Base-by-base conservation (phyloP, 1,139 yeast species). In the Suhomyces yuchorum region DNA sequence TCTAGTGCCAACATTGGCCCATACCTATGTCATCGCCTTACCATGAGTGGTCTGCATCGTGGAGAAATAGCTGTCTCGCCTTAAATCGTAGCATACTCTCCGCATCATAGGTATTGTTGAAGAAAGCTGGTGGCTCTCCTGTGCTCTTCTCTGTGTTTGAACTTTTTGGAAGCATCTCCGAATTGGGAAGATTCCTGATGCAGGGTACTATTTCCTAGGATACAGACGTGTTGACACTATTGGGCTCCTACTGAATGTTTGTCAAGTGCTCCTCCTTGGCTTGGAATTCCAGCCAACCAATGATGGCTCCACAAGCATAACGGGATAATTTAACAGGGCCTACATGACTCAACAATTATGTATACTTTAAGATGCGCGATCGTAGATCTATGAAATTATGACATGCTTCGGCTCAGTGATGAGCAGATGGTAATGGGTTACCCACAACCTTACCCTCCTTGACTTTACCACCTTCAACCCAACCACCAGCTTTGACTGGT, bases 401-500 rank as follows among this genome's bases (percentile, higher is more conserved):
- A 33, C 14, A 42, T 42, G 45, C 44, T 42, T 30, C 35, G 17
- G 43, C 43, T 44, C 47, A 44, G 51, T 70, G 70, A 61, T 75
- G 80, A 51, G 68, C 70, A 49, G 75, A 65, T 40, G 80, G 80
- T 48, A 74, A 60, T 50, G 89, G 87, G 60, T 83, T 80, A 47
- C 83, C 87, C 44, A 79, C 71, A 46, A 87, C 91, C 54, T 66
- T 67, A 56, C 96, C 96, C 51, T 84, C 84, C 56, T 70, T 70
- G 48, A 88, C 77, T 51, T 75, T 75, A 47, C 89, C 81, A 34
- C 76, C 78, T 39, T 79, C 77, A 48, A 82, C 77, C 96, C 96
- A 88, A 40, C 96, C 96, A 63, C 96, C 96, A 51, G 78, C 77
- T 20, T 75, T 63, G 43, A 85, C 78, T 23, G 75, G 66, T 48